These are phyloP conservation scores for Aspergillus calidoustus DNA, from an alignment of 2,329 filamentous ascomycete species.

Conservation along the genomic window DNA sequence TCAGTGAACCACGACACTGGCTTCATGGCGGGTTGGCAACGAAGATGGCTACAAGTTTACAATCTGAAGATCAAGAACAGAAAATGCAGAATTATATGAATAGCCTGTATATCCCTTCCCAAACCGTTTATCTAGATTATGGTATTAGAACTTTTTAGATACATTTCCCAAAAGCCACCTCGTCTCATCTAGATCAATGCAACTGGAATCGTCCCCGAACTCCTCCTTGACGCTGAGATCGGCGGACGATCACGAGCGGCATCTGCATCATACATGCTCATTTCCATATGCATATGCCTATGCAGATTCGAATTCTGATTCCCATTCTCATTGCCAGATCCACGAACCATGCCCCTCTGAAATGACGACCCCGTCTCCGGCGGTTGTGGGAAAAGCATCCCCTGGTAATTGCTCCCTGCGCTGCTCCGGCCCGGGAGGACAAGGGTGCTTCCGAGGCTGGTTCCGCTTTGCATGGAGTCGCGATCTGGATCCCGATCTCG, in stretches of 20 bases:
- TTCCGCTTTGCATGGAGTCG: constrained; percentile 24
- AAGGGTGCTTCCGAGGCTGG: constrained; percentile 35
- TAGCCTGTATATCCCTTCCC: too few species aligned
- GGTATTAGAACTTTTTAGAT: too few species aligned
- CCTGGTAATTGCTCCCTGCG: constrained; percentile 26
- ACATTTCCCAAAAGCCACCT: too few species aligned
- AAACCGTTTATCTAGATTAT: too few species aligned
- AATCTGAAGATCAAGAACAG: too few species aligned
- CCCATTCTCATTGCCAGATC: background rate
- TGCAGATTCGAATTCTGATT: constrained; percentile 20
- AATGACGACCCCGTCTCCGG: constrained; percentile 6
- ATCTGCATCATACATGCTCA: constrained; percentile 41
- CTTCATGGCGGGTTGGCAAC: too few species aligned
- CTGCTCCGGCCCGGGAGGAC: constrained; percentile 34
- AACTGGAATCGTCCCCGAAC: constrained; percentile 14
- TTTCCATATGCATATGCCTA: constrained; percentile 23
- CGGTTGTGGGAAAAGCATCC: constrained; percentile 18
- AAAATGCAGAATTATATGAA: too few species aligned
- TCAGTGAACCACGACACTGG: too few species aligned
- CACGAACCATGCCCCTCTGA: constrained; percentile 14
- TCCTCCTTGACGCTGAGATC: constrained; percentile 37
- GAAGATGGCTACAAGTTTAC: too few species aligned
- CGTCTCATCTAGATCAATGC: constrained; percentile 4
- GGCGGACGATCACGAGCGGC: constrained; percentile 13
- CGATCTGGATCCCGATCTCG: background rate